Evolutionary conservation across 805 yeast species (phyloP).

Genomic region (Scheffersomyces coipomensis): DNA sequence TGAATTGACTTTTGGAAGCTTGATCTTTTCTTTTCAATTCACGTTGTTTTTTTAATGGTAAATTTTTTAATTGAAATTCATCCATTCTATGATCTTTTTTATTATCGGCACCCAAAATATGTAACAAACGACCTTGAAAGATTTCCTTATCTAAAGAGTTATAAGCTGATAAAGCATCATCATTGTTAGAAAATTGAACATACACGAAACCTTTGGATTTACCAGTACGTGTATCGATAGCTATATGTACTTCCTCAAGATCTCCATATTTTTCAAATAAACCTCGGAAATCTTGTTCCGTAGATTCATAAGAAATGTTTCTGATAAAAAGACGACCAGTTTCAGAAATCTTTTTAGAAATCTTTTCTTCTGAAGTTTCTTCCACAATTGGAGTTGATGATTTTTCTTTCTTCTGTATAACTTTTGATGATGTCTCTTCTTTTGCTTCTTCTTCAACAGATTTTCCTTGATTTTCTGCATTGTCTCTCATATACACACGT

Average conservation of each 20-base stretch:
- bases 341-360: constrained; percentile 49
- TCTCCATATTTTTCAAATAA: constrained; percentile 69
- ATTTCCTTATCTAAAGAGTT: constrained; percentile 76
- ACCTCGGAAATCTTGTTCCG: constrained; percentile 72
- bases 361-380: constrained; percentile 44
- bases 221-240: constrained; percentile 86
- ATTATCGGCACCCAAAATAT: constrained; percentile 80
- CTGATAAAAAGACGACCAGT: constrained; percentile 87
- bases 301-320: constrained; percentile 76
- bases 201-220: constrained; percentile 92
- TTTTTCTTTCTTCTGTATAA: neutral
- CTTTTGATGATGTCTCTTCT: neutral
- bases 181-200: constrained; percentile 63
- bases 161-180: constrained; percentile 77
- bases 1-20: constrained; percentile 83
- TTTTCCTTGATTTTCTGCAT: constrained; percentile 14
- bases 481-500: constrained; percentile 61
- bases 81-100: constrained; percentile 82
- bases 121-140: constrained; percentile 91
- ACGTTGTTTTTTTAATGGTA: constrained; percentile 89
- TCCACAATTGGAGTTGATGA: constrained; percentile 9
- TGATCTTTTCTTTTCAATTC: constrained; percentile 80
- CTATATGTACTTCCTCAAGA: constrained; percentile 87
- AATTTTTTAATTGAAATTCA: constrained; percentile 85
- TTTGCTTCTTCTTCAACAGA: constrained; percentile 5